A percentile compares a stretch with the other conserved stretches of the same genome.
Conservation (phyloP, 768 basidiomycete genomes). For the Leccinum longicurvipes region DNA sequence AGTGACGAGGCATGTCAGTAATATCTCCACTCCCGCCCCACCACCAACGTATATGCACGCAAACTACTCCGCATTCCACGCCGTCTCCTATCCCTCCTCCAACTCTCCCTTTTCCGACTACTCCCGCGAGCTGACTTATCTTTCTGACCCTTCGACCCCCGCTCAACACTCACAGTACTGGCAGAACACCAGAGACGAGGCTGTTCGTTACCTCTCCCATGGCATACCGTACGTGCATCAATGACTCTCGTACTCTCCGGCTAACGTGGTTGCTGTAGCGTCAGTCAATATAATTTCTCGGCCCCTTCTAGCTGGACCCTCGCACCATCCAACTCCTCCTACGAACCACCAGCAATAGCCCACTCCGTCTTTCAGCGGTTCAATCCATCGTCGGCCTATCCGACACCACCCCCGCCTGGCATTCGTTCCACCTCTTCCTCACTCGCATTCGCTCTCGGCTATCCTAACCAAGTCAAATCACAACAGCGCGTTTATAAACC, state of each 20-base stretch:
- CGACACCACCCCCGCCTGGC: slow-evolving; percentile 64
- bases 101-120: slow-evolving; percentile 68
- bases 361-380: slow-evolving; percentile 64
- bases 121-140: slow-evolving; percentile 55
- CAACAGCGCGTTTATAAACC: slow-evolving; percentile 41
- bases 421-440: slow-evolving; percentile 70
- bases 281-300: slow-evolving; percentile 29
- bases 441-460: slow-evolving; percentile 68
- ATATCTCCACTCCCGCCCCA: slow-evolving; percentile 54
- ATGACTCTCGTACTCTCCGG: not conserved
- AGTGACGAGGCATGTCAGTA: slow-evolving; percentile 68
- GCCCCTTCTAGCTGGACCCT: slow-evolving; percentile 41
- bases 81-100: slow-evolving; percentile 33
- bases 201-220: slow-evolving; percentile 57
- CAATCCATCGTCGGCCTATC: slow-evolving; percentile 60
- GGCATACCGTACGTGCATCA: slow-evolving; percentile 43
- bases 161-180: slow-evolving; percentile 56
- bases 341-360: slow-evolving; percentile 55
- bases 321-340: slow-evolving; percentile 44
- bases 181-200: slow-evolving; percentile 59
- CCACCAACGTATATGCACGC: slow-evolving; percentile 66
- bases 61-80: slow-evolving; percentile 23
- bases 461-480: slow-evolving; percentile 29
- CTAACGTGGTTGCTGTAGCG: slow-evolving; percentile 15
- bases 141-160: slow-evolving; percentile 46